Evolutionary conservation across 179 eudicot species (phyloP).

Genomic region (Silene noctiflora): DNA sequence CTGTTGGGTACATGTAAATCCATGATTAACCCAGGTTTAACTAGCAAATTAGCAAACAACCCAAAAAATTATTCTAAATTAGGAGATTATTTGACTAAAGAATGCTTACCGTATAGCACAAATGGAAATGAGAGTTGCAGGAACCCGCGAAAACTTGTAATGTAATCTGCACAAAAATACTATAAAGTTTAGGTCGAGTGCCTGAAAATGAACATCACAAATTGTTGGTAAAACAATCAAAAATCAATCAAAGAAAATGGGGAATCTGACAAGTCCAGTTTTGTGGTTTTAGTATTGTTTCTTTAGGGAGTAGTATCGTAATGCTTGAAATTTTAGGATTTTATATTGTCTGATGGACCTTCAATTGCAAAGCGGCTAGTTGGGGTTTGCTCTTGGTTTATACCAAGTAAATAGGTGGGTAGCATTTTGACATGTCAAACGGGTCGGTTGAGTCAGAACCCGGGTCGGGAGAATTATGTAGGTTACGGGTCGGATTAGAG

Average conservation of each 20-base stretch:
- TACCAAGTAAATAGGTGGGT: too few relatives aligned
- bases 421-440: too few relatives aligned
- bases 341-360: too few relatives aligned
- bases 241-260: neutral
- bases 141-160: neutral
- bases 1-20: constrained; percentile 41
- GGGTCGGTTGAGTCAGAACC: too few relatives aligned
- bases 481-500: too few relatives aligned
- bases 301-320: neutral
- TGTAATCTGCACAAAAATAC: neutral
- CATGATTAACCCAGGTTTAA: constrained; percentile 2
- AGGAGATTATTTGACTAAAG: neutral
- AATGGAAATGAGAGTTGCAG: neutral
- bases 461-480: too few relatives aligned
- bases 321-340: too few relatives aligned
- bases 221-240: neutral
- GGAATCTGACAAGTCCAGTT: neutral
- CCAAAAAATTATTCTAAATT: neutral
- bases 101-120: constrained; percentile 1
- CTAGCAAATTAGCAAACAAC: neutral
- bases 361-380: too few relatives aligned
- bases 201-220: neutral
- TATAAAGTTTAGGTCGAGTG: neutral
- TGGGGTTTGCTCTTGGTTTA: too few relatives aligned
- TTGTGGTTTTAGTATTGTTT: neutral